These are phyloP conservation scores for Ophiostoma montium DNA, from an alignment of 2,329 filamentous ascomycete genomes.

Conservation along the genomic window DNA sequence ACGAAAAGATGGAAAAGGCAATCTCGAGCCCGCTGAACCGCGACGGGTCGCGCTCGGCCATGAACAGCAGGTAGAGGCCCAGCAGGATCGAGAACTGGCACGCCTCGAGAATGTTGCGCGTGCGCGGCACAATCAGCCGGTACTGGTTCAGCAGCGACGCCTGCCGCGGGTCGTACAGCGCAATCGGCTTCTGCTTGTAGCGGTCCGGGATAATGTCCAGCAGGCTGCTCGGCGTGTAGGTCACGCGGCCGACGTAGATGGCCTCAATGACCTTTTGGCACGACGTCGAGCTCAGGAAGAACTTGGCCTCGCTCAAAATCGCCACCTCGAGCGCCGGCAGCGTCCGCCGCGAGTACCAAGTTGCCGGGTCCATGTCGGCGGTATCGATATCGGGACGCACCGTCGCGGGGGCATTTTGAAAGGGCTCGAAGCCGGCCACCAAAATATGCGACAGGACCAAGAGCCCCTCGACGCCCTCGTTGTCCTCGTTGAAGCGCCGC, in stretches of 20 bases:
- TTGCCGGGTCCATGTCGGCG: conserved; percentile 15
- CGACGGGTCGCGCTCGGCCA: conserved; percentile 51
- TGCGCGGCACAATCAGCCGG: conserved; percentile 67
- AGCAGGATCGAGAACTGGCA: conserved; percentile 60
- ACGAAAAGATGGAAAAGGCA: conserved; percentile 57
- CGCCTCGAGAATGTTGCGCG: conserved; percentile 60
- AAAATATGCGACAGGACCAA: conserved; percentile 65
- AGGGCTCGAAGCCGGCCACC: conserved; percentile 72
- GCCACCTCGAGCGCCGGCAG: conserved; percentile 70
- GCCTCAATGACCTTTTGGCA: conserved; percentile 72
- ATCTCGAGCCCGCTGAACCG: conserved; percentile 44
- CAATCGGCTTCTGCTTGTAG: conserved; percentile 73
- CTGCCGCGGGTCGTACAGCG: conserved; percentile 62
- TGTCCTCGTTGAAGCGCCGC: conserved; percentile 65
- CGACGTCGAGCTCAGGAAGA: conserved; percentile 61
- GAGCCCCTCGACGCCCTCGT: conserved; percentile 54
- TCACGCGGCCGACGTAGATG: conserved; percentile 66
- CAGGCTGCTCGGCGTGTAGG: conserved; percentile 70
- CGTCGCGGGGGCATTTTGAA: conserved; percentile 63
- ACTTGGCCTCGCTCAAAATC: conserved; percentile 69
- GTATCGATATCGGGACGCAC: conserved; percentile 43
- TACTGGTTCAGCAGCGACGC: conserved; percentile 74
- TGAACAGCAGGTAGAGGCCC: conserved; percentile 54
- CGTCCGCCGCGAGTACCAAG: conserved; percentile 40
- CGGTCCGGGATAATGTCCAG: conserved; percentile 75